phyloP scores from a whole-genome alignment of 2,329 filamentous ascomycete genomes.

The Sporothrix sp. region DNA sequence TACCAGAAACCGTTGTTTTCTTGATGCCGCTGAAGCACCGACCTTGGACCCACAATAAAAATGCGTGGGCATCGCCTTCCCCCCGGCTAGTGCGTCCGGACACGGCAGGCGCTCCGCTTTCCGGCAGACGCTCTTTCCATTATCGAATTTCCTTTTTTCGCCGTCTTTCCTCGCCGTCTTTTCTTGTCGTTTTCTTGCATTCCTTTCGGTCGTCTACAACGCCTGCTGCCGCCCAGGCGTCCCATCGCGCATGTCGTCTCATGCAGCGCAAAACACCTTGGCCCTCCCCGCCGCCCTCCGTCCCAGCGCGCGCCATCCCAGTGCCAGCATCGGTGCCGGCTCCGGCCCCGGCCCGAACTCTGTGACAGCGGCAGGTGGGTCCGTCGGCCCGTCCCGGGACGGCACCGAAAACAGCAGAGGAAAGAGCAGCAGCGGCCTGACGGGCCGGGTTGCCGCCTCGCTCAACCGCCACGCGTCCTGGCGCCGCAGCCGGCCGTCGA shows the following conservation, averaged over 20 bases:
- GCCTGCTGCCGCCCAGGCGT: too few relatives aligned
- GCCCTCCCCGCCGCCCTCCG: conserved; percentile 11
- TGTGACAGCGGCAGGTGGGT: not conserved
- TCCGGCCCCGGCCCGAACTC: not conserved
- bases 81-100: conserved; percentile 4
- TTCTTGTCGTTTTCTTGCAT: not conserved
- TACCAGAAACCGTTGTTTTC: too few relatives aligned
- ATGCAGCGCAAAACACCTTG: too few relatives aligned
- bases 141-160: not conserved
- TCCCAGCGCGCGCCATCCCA: not conserved
- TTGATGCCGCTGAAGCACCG: too few relatives aligned
- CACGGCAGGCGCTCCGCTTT: not conserved
- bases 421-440: not conserved
- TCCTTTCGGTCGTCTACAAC: not conserved
- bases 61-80: too few relatives aligned
- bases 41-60: conserved; percentile 1
- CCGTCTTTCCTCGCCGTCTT: not conserved
- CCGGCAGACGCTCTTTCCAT: not conserved
- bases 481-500: not conserved
- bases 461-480: not conserved
- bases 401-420: too few relatives aligned
- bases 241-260: too few relatives aligned
- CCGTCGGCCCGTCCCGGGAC: not conserved
- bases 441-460: not conserved
- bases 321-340: conserved; percentile 1